Conservation (phyloP, 1,284 basidiomycete genomes). For the Cerrena zonata region DNA sequence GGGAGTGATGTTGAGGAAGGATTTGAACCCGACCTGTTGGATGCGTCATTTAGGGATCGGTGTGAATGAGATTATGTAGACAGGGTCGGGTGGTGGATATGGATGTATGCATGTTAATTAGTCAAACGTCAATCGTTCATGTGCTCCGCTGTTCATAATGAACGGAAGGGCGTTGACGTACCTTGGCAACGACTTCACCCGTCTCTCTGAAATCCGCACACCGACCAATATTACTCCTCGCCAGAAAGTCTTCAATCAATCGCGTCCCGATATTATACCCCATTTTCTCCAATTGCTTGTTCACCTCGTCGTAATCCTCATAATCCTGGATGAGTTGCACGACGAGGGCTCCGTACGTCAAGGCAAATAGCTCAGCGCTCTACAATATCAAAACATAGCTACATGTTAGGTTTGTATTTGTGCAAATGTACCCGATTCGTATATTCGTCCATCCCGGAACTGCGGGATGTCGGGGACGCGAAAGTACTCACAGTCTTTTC, state of each 20-base stretch:
- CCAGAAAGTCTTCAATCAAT: slow-evolving; percentile 95
- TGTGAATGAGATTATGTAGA: background rate
- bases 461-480: background rate
- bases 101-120: background rate
- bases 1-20: slow-evolving; percentile 92
- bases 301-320: slow-evolving; percentile 90
- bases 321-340: slow-evolving; percentile 99
- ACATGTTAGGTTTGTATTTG: slow-evolving; percentile 19
- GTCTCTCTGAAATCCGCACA: slow-evolving; percentile 91
- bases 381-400: too few species aligned
- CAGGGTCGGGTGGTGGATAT: background rate
- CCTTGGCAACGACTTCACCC: slow-evolving; percentile 90
- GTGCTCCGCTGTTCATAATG: background rate
- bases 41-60: background rate
- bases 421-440: slow-evolving; percentile 3
- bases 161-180: slow-evolving; percentile 29
- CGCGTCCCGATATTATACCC: slow-evolving; percentile 97
- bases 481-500: slow-evolving; percentile 83
- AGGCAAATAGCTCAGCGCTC: slow-evolving; percentile 95
- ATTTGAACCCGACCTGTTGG: slow-evolving; percentile 93
- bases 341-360: slow-evolving; percentile 96
- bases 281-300: slow-evolving; percentile 85
- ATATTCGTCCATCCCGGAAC: background rate
- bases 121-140: background rate
- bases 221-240: slow-evolving; percentile 77